These are phyloP conservation scores for Psidium friedrichsthalianum DNA, from an alignment of 345 rosid species.

Conservation along the genomic window DNA sequence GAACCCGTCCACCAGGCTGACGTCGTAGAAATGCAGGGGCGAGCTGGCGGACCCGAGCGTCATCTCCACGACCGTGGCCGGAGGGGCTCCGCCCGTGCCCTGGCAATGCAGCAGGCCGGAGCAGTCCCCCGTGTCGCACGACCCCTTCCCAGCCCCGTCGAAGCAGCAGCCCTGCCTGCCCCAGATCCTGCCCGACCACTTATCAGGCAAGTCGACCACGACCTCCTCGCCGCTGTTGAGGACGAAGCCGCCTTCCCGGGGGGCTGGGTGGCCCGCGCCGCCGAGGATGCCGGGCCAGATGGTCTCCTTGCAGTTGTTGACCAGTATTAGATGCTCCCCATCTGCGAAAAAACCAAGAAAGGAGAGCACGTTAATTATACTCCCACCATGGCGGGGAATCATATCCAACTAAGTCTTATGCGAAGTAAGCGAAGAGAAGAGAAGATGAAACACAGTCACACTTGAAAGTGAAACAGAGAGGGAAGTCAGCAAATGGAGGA, in stretches of 20 bases:
- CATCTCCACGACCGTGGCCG: slow-evolving; percentile 30
- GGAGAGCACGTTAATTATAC: neutral
- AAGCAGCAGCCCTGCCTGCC: slow-evolving; percentile 35
- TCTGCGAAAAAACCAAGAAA: slow-evolving; percentile 3
- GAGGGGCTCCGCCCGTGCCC: slow-evolving; percentile 24
- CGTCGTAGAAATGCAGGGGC: slow-evolving; percentile 32
- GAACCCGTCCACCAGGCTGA: slow-evolving; percentile 33
- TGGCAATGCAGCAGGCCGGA: slow-evolving; percentile 24
- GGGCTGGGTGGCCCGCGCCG: slow-evolving; percentile 20
- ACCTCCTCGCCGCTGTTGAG: slow-evolving; percentile 24
- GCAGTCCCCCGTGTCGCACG: slow-evolving; percentile 38
- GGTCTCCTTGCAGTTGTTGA: slow-evolving; percentile 34
- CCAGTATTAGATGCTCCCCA: slow-evolving; percentile 14
- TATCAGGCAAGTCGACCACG: slow-evolving; percentile 16
- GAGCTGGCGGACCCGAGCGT: slow-evolving; percentile 14
- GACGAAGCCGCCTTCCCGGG: slow-evolving; percentile 23
- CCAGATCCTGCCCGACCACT: slow-evolving; percentile 39
- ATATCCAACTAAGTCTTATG: neutral
- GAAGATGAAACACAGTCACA: neutral
- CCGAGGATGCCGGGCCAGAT: slow-evolving; percentile 39
- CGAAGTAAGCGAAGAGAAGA: neutral
- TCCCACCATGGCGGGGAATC: neutral
- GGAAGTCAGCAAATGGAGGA: neutral
- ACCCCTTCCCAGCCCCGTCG: slow-evolving; percentile 21
- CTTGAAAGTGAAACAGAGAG: neutral